Conservation (phyloP, 306 rosid species). For the Cajanus cajan region DNA sequence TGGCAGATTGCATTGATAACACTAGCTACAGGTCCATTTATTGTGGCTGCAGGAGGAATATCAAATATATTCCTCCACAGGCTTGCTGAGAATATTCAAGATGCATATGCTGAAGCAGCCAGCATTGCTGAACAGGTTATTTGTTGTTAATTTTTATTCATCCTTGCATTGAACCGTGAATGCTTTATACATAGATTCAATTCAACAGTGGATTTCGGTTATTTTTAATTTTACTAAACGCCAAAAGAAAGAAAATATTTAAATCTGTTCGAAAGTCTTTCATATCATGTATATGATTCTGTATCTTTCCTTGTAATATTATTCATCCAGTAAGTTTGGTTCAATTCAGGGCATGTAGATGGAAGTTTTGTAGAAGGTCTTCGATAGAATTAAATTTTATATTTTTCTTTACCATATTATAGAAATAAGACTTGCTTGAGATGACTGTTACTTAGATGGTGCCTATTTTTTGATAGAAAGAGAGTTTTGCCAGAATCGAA, state of each 20-base stretch:
- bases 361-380: not conserved
- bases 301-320: not conserved
- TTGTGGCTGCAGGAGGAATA: slow-evolving; percentile 99
- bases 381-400: not conserved
- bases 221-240: slow-evolving; percentile 9
- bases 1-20: slow-evolving; percentile 98
- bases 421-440: slow-evolving; percentile 2
- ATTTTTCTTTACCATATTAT: not conserved
- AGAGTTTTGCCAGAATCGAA: not conserved
- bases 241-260: not conserved
- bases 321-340: not conserved
- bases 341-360: not conserved
- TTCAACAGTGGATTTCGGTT: not conserved
- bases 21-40: slow-evolving; percentile 95
- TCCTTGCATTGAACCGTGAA: slow-evolving; percentile 3
- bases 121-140: slow-evolving; percentile 99
- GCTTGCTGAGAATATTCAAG: slow-evolving; percentile 99
- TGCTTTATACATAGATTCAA: slow-evolving; percentile 10
- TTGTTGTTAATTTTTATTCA: slow-evolving; percentile 8
- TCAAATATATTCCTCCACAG: slow-evolving; percentile 98
- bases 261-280: slow-evolving; percentile 14
- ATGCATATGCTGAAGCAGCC: slow-evolving; percentile 99
- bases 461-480: not conserved
- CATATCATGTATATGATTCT: not conserved
- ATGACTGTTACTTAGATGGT: not conserved